phyloP scores from a whole-genome alignment of 2,329 filamentous ascomycete species.

The Hymenoscyphus occultus region DNA sequence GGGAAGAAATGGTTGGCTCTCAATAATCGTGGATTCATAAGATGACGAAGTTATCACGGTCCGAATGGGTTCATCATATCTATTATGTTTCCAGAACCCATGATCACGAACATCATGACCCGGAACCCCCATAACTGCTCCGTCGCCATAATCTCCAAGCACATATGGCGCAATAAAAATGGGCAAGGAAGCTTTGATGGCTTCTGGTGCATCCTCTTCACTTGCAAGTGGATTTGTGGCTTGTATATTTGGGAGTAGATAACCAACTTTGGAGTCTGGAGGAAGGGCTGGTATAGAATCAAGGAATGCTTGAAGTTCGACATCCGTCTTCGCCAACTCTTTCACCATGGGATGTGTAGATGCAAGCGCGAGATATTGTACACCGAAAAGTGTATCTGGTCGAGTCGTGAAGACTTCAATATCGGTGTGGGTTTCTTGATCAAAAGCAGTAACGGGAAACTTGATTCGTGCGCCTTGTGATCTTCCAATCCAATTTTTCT shows the following conservation, averaged over 20 bases:
- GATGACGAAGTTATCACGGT: constrained; percentile 54
- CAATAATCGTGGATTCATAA: constrained; percentile 44
- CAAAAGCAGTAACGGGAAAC: constrained; percentile 56
- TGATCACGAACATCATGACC: constrained; percentile 78
- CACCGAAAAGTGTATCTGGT: constrained; percentile 82
- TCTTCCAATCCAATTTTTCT: constrained; percentile 84
- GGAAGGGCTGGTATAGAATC: constrained; percentile 56
- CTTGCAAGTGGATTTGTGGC: constrained; percentile 66
- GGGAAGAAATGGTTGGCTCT: constrained; percentile 56
- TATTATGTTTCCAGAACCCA: constrained; percentile 75
- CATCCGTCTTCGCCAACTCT: constrained; percentile 56
- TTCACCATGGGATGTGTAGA: constrained; percentile 68
- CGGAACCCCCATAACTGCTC: constrained; percentile 89
- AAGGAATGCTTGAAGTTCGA: constrained; percentile 65
- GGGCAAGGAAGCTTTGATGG: constrained; percentile 58
- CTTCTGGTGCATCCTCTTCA: constrained; percentile 48
- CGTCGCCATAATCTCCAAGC: constrained; percentile 78
- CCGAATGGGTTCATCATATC: constrained; percentile 56
- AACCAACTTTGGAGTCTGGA: constrained; percentile 62
- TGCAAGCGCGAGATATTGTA: constrained; percentile 79
- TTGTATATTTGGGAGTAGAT: constrained; percentile 58
- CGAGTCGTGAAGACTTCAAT: constrained; percentile 81
- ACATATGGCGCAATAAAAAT: constrained; percentile 85
- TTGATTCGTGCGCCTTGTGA: constrained; percentile 70
- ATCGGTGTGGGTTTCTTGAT: constrained; percentile 22